These are phyloP conservation scores for Anisodus acutangulus DNA, from an alignment of 257 asterid genomes.

Conservation along the genomic window DNA sequence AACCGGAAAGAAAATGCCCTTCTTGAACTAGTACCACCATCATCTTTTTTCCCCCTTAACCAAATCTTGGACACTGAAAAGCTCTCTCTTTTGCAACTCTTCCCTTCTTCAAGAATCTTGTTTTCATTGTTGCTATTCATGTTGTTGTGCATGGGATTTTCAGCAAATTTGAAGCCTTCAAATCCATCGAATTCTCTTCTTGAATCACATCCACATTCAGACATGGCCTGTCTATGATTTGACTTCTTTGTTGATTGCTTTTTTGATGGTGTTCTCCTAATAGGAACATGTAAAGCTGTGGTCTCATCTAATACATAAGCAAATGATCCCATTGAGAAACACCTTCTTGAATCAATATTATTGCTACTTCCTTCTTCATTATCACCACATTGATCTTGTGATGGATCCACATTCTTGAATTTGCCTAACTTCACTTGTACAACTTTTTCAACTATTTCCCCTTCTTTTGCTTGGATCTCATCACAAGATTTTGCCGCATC, in stretches of 20 bases:
- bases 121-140: constrained; percentile 38
- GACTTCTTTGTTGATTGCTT: constrained; percentile 61
- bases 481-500: constrained; percentile 56
- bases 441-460: constrained; percentile 54
- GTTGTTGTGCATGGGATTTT: constrained; percentile 8
- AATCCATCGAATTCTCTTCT: constrained; percentile 70
- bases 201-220: constrained; percentile 84
- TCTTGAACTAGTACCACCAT: constrained; percentile 38
- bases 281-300: constrained; percentile 72
- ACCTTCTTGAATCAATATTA: constrained; percentile 67
- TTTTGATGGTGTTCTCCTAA: constrained; percentile 61
- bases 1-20: constrained; percentile 78
- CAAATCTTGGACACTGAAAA: constrained; percentile 78
- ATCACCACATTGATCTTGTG: constrained; percentile 38
- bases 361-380: constrained; percentile 36
- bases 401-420: constrained; percentile 61
- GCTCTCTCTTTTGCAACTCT: constrained; percentile 58
- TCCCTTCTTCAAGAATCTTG: constrained; percentile 34
- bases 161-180: constrained; percentile 48
- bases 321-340: constrained; percentile 95
- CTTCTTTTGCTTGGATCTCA: constrained; percentile 55
- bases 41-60: constrained; percentile 62
- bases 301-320: constrained; percentile 88
- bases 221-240: constrained; percentile 63
- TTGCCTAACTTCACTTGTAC: constrained; percentile 84